A percentile compares a stretch with the other conserved stretches of the same genome.
Conservation (phyloP, 2,329 filamentous ascomycete species). For the Cladosporium sp. region DNA sequence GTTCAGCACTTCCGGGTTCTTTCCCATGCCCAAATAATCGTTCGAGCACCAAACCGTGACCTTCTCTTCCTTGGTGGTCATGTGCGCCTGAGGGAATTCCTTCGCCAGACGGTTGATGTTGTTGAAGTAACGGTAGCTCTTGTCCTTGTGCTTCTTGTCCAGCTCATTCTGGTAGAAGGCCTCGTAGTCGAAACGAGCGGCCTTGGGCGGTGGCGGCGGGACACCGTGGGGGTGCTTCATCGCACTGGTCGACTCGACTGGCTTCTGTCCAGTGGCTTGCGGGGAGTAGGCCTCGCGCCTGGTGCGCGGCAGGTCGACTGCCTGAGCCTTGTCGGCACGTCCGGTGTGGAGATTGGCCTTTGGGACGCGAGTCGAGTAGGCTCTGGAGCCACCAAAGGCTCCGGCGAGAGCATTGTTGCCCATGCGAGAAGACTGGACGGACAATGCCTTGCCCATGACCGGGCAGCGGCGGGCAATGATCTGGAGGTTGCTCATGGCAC, state of each 20-base stretch:
- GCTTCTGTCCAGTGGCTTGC: constrained; percentile 7
- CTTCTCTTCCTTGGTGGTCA: constrained; percentile 72
- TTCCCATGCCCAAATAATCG: constrained; percentile 96
- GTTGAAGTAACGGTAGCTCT: constrained; percentile 99
- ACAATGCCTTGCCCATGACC: constrained; percentile 96
- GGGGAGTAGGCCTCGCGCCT: constrained; percentile 13
- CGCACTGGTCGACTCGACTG: constrained; percentile 19
- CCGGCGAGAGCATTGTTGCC: constrained; percentile 44
- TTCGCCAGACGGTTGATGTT: constrained; percentile 98
- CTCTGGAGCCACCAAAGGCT: constrained; percentile 46
- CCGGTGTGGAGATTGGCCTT: constrained; percentile 64
- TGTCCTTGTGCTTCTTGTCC: constrained; percentile 99
- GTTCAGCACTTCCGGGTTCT: constrained; percentile 79
- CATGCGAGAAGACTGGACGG: constrained; percentile 64
- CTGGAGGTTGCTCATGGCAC: constrained; percentile 95
- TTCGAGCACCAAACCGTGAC: constrained; percentile 99
- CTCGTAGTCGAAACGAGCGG: constrained; percentile 79
- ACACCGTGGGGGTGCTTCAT: constrained; percentile 32
- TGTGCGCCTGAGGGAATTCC: constrained; percentile 93
- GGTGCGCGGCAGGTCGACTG: constrained; percentile 50
- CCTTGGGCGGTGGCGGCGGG: constrained; percentile 46
- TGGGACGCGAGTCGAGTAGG: constrained; percentile 67
- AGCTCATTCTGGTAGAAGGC: constrained; percentile 82
- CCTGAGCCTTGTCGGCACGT: constrained; percentile 10
- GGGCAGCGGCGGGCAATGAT: constrained; percentile 91